Base-by-base conservation (phyloP, 2,329 filamentous ascomycete species). In the Pseudopithomyces maydicus region DNA sequence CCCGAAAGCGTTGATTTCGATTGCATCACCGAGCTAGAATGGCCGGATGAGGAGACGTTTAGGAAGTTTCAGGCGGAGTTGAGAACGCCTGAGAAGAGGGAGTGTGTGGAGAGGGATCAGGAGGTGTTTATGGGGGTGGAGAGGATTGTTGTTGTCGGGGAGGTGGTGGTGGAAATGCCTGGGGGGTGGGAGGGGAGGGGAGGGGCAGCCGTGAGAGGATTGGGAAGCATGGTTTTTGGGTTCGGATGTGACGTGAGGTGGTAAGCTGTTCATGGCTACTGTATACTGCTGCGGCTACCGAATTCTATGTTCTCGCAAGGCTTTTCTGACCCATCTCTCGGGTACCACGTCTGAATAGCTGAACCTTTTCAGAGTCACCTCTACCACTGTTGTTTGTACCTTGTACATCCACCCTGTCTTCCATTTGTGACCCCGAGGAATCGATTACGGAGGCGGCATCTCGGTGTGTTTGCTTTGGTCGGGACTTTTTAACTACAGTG, bases 1-100 rank as follows among this genome's bases (percentile, higher is more conserved):
- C 56, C 64, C 26, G 50, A 63, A 2, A 63, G 64, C 20, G 56
- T 72, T 20, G 68, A 71, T 54, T 70, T 57, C 52, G 70, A 73
- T 43, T 69, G 62, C 55, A 59, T 70, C 15, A 55, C 63, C 20
- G 65, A 72, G 26, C 55, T 69, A 61, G 65, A 53, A 6, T 74
- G 69, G 45, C 57, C 64, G 6, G 49, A 39, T 49, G 69, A 73
- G 48, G 51, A 57, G 7, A 54, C 45, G 8, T 71, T 72, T 26
- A 61, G 63, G n/a, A 44, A 57, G 2, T 73, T 72, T 56, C 70
- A 72, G 61, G 63, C 55, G 20, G 46, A 35, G 14, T 57, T 69
- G n/a, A 68, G 68, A 45, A 58, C 67, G 14, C 61, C 63, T 22
- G 65, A 69, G 19, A 58, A 54, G 23, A 64, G 63, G 1, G 65